Conservation (phyloP, 495 filamentous ascomycete genomes). For the Entonaema liquescens region DNA sequence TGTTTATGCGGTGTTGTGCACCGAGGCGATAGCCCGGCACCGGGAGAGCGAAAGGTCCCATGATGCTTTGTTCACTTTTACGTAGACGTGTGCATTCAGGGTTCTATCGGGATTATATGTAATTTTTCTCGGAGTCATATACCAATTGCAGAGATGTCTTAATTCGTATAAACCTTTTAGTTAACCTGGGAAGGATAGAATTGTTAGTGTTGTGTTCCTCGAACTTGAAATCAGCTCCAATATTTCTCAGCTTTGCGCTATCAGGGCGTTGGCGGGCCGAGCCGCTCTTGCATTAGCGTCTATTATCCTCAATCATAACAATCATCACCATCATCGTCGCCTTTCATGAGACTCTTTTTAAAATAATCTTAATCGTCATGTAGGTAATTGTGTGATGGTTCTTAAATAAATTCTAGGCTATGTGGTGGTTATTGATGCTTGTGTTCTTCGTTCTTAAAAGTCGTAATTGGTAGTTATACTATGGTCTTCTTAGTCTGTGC, state of each 20-base stretch:
- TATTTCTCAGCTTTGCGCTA: conserved; percentile 3
- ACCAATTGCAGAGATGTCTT: too few relatives aligned
- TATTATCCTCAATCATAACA: not conserved
- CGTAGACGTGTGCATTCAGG: not conserved
- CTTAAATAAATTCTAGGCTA: not conserved
- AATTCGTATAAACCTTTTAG: too few relatives aligned
- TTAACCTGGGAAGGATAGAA: not conserved
- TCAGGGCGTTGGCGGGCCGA: conserved; percentile 18
- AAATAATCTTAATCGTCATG: not conserved
- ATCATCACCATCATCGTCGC: not conserved
- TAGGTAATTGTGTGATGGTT: not conserved
- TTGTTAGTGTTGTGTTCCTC: not conserved
- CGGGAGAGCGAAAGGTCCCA: conserved; percentile 42
- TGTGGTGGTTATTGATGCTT: not conserved
- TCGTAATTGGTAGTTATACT: too few relatives aligned
- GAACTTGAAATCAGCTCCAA: not conserved
- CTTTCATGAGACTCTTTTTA: not conserved
- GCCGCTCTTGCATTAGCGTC: conserved; percentile 27
- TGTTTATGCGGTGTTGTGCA: conserved; percentile 25
- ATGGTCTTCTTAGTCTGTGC: too few relatives aligned
- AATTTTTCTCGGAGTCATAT: too few relatives aligned
- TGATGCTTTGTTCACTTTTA: not conserved
- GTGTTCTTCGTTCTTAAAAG: too few relatives aligned
- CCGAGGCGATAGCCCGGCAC: conserved; percentile 39
- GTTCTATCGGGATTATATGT: too few relatives aligned